Evolutionary conservation across 306 rosid genomes (phyloP).

Genomic region (Hylodesmum podocarpum): DNA sequence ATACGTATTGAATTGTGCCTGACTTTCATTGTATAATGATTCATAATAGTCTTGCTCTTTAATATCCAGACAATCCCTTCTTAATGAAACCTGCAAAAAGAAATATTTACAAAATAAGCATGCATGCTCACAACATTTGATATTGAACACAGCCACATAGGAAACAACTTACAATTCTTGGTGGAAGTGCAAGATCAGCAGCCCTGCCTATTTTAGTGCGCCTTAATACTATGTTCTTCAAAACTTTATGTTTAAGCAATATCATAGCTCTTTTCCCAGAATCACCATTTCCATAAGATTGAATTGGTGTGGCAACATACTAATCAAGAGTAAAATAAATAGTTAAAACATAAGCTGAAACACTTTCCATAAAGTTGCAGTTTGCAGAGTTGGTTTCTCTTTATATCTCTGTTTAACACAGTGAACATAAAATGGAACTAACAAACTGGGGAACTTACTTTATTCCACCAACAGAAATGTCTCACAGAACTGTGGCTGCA

Average conservation of each 20-base stretch:
- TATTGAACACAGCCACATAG: conserved; percentile 2
- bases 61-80: conserved; percentile 75
- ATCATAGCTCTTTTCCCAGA: conserved; percentile 68
- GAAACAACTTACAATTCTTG: conserved; percentile 73
- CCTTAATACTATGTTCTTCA: conserved; percentile 71
- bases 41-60: conserved; percentile 87
- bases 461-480: conserved; percentile 99
- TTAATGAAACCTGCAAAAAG: conserved; percentile 66
- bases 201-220: conserved; percentile 94
- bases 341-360: conserved; percentile 4
- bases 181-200: conserved; percentile 94
- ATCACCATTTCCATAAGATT: conserved; percentile 33
- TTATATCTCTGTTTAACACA: background rate
- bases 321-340: conserved; percentile 37
- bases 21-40: conserved; percentile 83
- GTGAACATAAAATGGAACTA: conserved; percentile 17
- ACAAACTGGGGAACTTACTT: conserved; percentile 54
- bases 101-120: conserved; percentile 11
- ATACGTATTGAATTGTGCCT: conserved; percentile 80
- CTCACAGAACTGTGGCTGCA: conserved; percentile 78
- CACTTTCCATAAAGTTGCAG: background rate
- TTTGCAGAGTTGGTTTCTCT: conserved; percentile 6
- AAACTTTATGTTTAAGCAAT: conserved; percentile 71
- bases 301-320: conserved; percentile 73
- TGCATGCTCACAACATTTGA: background rate